These are phyloP conservation scores for Fusarium penzigii DNA, from an alignment of 2,329 filamentous ascomycete species.

Conservation along the genomic window DNA sequence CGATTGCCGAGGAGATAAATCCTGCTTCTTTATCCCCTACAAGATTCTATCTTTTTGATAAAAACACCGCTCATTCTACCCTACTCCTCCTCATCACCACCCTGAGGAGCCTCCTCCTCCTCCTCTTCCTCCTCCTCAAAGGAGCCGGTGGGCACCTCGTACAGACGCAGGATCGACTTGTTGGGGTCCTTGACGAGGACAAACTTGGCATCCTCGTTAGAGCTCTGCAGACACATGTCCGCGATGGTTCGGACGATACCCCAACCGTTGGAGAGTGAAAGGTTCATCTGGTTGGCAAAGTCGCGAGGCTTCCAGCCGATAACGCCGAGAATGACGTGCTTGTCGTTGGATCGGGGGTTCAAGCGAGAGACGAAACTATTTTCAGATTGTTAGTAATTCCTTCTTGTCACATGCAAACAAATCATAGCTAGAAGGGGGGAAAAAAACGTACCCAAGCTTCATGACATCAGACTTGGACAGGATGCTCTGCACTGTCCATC, in stretches of 20 bases:
- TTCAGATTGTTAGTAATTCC: constrained; percentile 14
- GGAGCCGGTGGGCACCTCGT: constrained; percentile 83
- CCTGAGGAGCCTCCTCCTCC: constrained; percentile 47
- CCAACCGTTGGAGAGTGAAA: constrained; percentile 96
- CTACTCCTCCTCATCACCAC: constrained; percentile 21
- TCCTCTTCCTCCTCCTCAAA: constrained; percentile 88
- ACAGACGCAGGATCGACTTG: constrained; percentile 90
- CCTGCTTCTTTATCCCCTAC: too few relatives aligned
- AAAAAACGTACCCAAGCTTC: constrained; percentile 81
- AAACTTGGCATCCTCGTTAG: constrained; percentile 79
- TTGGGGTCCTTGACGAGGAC: constrained; percentile 90
- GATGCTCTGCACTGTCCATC: constrained; percentile 97
- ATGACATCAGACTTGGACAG: constrained; percentile 96
- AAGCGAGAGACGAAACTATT: constrained; percentile 88
- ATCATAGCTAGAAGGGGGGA: too few relatives aligned
- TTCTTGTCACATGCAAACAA: not conserved
- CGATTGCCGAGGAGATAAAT: too few relatives aligned
- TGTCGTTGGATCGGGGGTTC: constrained; percentile 89
- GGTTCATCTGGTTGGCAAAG: constrained; percentile 96
- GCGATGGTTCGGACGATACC: constrained; percentile 97
- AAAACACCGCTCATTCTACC: not conserved
- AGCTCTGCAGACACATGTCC: constrained; percentile 82
- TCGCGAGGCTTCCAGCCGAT: constrained; percentile 97
- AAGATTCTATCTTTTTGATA: too few relatives aligned
- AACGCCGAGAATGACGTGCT: constrained; percentile 93